Base-by-base conservation (phyloP, 805 yeast species). In the Wickerhamomyces rabaulensis region DNA sequence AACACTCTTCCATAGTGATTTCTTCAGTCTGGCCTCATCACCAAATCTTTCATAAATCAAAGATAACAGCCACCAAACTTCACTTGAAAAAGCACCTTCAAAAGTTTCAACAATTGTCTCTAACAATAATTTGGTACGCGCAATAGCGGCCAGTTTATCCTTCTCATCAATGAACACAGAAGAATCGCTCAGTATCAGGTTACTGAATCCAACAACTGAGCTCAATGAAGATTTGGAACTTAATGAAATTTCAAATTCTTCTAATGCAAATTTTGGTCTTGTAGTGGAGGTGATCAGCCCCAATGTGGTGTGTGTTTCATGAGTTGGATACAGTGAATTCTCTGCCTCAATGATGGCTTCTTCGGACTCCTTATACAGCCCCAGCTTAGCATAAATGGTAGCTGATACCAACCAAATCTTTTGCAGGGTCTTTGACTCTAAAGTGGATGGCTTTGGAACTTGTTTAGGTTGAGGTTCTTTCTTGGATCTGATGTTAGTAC, bases 381-480 rank as follows among this genome's bases (percentile, higher is more conserved):
- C 81, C 6, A 76, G 72, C 48, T 77, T 75, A 55, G 76, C 67
- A 59, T 87, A 89, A 23, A 88, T 66, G 33, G 75, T 73, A 0
- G 89, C 74, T 0, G 87, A 74, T 78, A 89, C 79, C 42, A 90
- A 61, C 96, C 97, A 90, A 21, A 87, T 58, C 29, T 72, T 71
- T 55, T 82, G 88, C 40, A 82, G 59, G 9, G 79, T 56, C 21
- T 55, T 61, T 40, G 68, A 65, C 39, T 73, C 78, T 39, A 45
- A 22, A 16, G 39, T 29, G 20, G 37, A 33, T 35, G 36, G 21
- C 22, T 20, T 45, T 25, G 36, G n/a, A 5, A n/a, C 13, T 3
- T 25, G 9, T 22, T 43, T 16, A 20, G 45, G 29, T 25, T 46
- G 21, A 4, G 36, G 22, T 21, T 40, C 45, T n/a, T 52, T 47